Evolutionary conservation across 768 basidiomycete species (phyloP), one percentile per base, ranked within the genome.

Genomic region (Ramaria sp.): DNA sequence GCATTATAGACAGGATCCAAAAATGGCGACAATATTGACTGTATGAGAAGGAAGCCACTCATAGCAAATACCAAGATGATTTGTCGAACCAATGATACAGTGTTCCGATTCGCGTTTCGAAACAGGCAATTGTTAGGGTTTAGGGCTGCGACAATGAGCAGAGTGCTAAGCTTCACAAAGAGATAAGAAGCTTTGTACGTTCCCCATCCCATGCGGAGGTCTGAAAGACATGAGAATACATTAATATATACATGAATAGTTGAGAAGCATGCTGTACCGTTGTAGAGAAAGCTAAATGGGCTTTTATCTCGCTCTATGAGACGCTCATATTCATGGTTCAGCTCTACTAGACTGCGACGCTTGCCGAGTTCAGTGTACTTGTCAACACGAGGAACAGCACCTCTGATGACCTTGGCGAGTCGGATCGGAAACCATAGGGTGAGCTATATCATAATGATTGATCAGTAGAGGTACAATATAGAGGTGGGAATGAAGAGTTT

Each of bases 101-200:
- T 66, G 3, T 70, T 68, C n/a, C 77, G 70, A 22, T 76, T 67
- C 32, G 73, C 65, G 27, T 71, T 66, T 44, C 83, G 81, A 62
- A 90, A 85, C 4, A 83, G 63, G 63, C 88, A 90, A 64, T 88
- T 90, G 62, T 85, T 70, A 18, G 79, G 73, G 66, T 83, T 76
- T 57, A 88, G 72, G 50, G 87, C 65, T 5, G 85, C 81, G 38
- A 84, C 73, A 20, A 83, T 73, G 25, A 86, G 65, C 5, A 88
- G 70, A 15, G 80, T 78, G 59, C 76, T 75, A 43, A 89, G 74
- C 64, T 88, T 90, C 18, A 83, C 78, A 57, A 79, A 73, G n/a
- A 87, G 73, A 60, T 79, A 83, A 13, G 71, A 73, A 1, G 82
- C 75, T 61, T 82, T 73, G 61, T 83, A 84, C 3, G 78, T 75